phyloP scores from a whole-genome alignment of 257 asterid genomes.

The Parsonsia alboflavescens region DNA sequence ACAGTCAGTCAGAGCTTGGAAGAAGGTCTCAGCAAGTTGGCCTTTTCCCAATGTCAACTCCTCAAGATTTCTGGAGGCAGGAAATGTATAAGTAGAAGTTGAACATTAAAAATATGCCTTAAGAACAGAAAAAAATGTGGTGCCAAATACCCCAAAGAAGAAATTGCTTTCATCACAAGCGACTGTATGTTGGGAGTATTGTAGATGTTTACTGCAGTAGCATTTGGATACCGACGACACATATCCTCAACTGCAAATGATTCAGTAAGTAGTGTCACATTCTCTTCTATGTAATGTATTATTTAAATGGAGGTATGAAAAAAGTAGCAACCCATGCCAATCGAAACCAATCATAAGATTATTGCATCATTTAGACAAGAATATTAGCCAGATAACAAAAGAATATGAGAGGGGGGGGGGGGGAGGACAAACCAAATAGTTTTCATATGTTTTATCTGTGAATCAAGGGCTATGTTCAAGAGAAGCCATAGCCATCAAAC shows the following conservation, averaged over 20 bases:
- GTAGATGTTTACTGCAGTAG: conserved; percentile 65
- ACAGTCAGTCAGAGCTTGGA: conserved; percentile 69
- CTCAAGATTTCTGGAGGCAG: conserved; percentile 74
- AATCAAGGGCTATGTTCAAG: neutral
- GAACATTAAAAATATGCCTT: neutral
- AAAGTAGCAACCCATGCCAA: neutral
- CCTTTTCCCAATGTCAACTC: conserved; percentile 87
- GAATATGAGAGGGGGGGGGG: neutral
- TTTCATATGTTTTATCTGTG: neutral
- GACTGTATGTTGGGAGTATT: conserved; percentile 59
- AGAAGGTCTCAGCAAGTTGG: conserved; percentile 73
- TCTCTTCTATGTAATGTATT: neutral
- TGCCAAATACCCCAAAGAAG: conserved; percentile 56
- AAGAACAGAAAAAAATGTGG: conserved; percentile 11
- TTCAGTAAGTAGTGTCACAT: conserved; percentile 15
- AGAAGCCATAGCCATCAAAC: neutral
- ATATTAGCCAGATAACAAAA: neutral
- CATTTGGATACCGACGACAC: conserved; percentile 88
- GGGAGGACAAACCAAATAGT: neutral
- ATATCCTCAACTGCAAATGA: conserved; percentile 60
- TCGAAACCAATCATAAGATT: neutral
- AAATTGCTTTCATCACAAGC: conserved; percentile 65
- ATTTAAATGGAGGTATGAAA: neutral
- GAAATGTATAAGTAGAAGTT: conserved; percentile 23
- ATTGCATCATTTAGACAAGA: neutral